phyloP scores from a whole-genome alignment of 345 rosid species.

The Dimocarpus longan region DNA sequence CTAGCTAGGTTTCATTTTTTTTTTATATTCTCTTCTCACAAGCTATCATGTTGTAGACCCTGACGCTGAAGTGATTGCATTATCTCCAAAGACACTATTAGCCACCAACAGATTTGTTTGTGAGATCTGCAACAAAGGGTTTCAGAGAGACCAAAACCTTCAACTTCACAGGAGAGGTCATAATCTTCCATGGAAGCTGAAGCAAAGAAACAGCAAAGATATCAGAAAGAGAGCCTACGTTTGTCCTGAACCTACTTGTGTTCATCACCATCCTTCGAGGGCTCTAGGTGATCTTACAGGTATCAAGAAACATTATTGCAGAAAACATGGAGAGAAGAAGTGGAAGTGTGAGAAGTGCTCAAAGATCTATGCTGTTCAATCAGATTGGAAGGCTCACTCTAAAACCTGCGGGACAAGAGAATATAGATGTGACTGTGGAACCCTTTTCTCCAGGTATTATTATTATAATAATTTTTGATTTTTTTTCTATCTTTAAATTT shows the following conservation, averaged over 20 bases:
- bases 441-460: constrained; percentile 80
- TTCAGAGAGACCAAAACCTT: constrained; percentile 93
- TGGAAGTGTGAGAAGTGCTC: constrained; percentile 97
- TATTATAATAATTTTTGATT: background rate
- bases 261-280: constrained; percentile 91
- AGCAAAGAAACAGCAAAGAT: constrained; percentile 65
- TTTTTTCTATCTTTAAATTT: background rate
- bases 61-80: constrained; percentile 88
- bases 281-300: constrained; percentile 97
- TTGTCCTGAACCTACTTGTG: constrained; percentile 80
- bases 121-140: constrained; percentile 96
- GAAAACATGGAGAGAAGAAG: constrained; percentile 95
- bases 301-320: constrained; percentile 87
- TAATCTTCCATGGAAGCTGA: constrained; percentile 95
- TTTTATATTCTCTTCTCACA: background rate
- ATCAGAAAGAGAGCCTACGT: constrained; percentile 67
- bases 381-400: constrained; percentile 97
- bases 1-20: background rate
- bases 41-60: constrained; percentile 53
- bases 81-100: constrained; percentile 78
- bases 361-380: constrained; percentile 93
- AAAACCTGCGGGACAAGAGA: constrained; percentile 95
- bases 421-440: constrained; percentile 95
- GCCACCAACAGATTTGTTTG: constrained; percentile 90
- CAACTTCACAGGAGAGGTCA: constrained; percentile 97